Percentiles rank a stretch among this genome's conserved stretches.
phyloP scores from a whole-genome alignment of 2,329 filamentous ascomycete species.

The Aureobasidium vineae region DNA sequence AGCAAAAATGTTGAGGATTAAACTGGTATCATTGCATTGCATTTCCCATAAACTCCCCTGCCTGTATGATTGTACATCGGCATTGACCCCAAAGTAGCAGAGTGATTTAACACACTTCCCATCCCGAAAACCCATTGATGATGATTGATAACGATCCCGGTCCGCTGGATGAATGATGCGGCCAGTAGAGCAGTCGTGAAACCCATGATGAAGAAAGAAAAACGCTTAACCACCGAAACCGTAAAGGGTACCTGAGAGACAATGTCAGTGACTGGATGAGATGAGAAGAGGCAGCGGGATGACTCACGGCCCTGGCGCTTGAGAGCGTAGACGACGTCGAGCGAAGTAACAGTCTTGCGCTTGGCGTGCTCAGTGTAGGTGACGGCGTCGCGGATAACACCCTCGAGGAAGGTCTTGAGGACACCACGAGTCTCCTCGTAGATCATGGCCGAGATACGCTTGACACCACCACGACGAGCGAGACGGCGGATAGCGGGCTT shows the following conservation, averaged over 20 bases:
- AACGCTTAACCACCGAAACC: conserved; percentile 63
- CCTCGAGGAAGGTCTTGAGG: conserved; percentile 79
- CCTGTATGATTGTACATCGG: conserved; percentile 30
- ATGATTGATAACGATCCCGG: conserved; percentile 26
- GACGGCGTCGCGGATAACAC: conserved; percentile 75
- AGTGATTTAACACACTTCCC: conserved; percentile 25
- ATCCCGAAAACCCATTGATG: conserved; percentile 27
- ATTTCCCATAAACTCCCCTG: conserved; percentile 29
- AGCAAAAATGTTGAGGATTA: conserved; percentile 23
- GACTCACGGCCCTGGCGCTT: conserved; percentile 59
- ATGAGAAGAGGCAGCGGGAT: conserved; percentile 29
- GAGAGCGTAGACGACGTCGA: conserved; percentile 63
- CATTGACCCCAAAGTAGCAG: conserved; percentile 26
- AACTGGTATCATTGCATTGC: conserved; percentile 30
- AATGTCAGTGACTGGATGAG: conserved; percentile 30
- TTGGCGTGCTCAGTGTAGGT: conserved; percentile 83
- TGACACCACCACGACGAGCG: conserved; percentile 98
- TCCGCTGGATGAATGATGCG: conserved; percentile 24
- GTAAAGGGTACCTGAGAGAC: conserved; percentile 54
- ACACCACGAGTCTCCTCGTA: conserved; percentile 82
- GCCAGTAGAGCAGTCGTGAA: conserved; percentile 26
- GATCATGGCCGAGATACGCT: conserved; percentile 98
- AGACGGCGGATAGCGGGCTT: conserved; percentile 99
- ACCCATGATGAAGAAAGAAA: conserved; percentile 29
- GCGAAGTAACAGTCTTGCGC: conserved; percentile 68